Percentiles rank a stretch among this genome's conserved stretches.
Evolutionary conservation across 2,329 filamentous ascomycete genomes (phyloP).

Genomic region (Ceratocystis diversiconidia): DNA sequence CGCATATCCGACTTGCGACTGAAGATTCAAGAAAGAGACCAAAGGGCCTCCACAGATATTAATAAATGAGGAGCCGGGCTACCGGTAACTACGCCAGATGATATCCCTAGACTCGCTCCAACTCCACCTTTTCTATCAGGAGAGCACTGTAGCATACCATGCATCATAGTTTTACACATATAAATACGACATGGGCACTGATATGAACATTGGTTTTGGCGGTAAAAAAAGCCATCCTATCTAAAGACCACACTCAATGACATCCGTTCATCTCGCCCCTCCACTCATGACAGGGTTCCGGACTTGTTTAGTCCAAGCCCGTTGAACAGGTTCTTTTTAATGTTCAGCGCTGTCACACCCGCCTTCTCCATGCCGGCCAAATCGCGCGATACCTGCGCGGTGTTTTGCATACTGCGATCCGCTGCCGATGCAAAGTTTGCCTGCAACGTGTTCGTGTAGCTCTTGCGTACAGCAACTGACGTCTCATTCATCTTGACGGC

Average conservation of each 20-base stretch:
- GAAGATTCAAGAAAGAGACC: conserved; percentile 11
- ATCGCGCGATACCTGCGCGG: conserved; percentile 2
- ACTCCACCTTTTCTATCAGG: neutral
- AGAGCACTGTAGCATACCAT: neutral
- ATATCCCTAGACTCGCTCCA: neutral
- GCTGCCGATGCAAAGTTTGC: neutral
- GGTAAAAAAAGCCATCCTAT: neutral
- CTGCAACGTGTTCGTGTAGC: neutral
- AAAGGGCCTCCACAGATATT: neutral
- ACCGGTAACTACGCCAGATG: neutral
- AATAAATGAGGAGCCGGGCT: neutral
- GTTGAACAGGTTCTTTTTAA: conserved; percentile 17
- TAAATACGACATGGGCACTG: neutral
- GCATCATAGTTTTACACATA: neutral
- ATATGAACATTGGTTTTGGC: neutral
- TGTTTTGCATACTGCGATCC: neutral
- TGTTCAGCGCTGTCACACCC: conserved; percentile 5
- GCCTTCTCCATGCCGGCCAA: conserved; percentile 11
- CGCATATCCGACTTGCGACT: conserved; percentile 39
- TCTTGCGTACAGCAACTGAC: neutral
- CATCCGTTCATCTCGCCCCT: neutral
- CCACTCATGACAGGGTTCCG: neutral
- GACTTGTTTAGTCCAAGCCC: conserved; percentile 11
- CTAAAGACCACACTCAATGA: neutral
- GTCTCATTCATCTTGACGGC: conserved; percentile 66